A percentile compares a stretch with the other conserved stretches of the same genome.
Evolutionary conservation across 805 yeast species (phyloP).

Genomic region (Henningerozyma blattae): DNA sequence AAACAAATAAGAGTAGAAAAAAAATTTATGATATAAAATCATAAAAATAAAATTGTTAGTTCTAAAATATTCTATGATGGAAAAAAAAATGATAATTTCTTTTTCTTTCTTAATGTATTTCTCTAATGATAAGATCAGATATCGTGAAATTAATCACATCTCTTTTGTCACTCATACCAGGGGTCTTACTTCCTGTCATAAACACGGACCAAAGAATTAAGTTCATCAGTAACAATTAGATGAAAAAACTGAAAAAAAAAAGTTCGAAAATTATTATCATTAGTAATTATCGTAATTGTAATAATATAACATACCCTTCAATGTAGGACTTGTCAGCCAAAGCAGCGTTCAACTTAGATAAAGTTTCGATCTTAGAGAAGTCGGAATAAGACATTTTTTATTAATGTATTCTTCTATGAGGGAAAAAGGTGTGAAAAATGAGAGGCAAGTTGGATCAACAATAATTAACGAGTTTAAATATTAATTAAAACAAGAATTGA

Average conservation of each 20-base stretch:
- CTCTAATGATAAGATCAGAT: conserved; percentile 22
- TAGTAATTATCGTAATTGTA: background rate
- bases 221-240: conserved; percentile 8
- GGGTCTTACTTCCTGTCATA: conserved; percentile 92
- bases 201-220: conserved; percentile 14
- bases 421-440: too few species aligned
- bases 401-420: too few species aligned
- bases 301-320: conserved; percentile 67
- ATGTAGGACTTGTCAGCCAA: conserved; percentile 90
- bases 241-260: conserved; percentile 27
- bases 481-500: too few species aligned
- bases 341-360: conserved; percentile 66
- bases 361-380: conserved; percentile 67
- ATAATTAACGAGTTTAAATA: too few species aligned
- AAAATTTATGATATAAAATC: background rate
- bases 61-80: background rate
- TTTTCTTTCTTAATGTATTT: background rate
- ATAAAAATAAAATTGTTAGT: conserved; percentile 1
- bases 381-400: conserved; percentile 67
- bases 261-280: background rate
- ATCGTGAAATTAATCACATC: conserved; percentile 28
- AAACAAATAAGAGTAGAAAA: conserved; percentile 2
- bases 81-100: background rate
- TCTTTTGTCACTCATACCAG: conserved; percentile 81
- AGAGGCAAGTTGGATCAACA: too few species aligned